phyloP scores from a whole-genome alignment of 495 filamentous ascomycete species.

The Lophiotrema nucula region DNA sequence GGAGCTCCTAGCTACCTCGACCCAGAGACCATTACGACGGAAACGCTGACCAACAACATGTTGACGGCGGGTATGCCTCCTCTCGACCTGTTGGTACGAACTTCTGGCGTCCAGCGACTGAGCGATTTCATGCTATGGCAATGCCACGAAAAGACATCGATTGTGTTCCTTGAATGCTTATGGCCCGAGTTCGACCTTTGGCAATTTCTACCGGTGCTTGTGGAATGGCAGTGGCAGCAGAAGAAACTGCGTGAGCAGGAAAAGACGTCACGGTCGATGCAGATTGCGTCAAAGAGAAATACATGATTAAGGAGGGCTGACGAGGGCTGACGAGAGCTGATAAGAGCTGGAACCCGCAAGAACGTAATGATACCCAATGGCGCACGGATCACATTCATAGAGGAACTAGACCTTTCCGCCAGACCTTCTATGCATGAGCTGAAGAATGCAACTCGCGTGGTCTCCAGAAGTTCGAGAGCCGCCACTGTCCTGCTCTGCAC shows the following conservation, averaged over 20 bases:
- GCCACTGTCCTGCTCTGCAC: neutral
- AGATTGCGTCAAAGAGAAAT: neutral
- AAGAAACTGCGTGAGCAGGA: conserved; percentile 46
- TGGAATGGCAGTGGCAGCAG: conserved; percentile 84
- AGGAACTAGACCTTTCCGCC: too few relatives aligned
- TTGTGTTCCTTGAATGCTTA: conserved; percentile 85
- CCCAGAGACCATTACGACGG: conserved; percentile 80
- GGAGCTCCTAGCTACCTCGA: conserved; percentile 48
- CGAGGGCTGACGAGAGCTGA: neutral
- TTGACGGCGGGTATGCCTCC: conserved; percentile 83
- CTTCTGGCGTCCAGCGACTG: conserved; percentile 84
- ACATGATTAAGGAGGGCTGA: neutral
- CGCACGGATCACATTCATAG: too few relatives aligned
- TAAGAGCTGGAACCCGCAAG: too few relatives aligned
- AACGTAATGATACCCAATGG: too few relatives aligned
- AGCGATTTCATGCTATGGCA: conserved; percentile 99
- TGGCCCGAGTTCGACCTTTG: conserved; percentile 98
- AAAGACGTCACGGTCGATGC: conserved; percentile 14
- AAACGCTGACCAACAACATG: conserved; percentile 74
- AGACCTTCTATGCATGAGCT: too few relatives aligned
- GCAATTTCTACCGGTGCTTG: conserved; percentile 86
- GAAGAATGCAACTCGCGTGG: too few relatives aligned
- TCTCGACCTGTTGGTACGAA: conserved; percentile 83
- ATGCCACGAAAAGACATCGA: conserved; percentile 84
- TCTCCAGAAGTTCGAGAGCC: neutral